Base-by-base conservation (phyloP, 306 rosid species). In the Cicer judaicum region DNA sequence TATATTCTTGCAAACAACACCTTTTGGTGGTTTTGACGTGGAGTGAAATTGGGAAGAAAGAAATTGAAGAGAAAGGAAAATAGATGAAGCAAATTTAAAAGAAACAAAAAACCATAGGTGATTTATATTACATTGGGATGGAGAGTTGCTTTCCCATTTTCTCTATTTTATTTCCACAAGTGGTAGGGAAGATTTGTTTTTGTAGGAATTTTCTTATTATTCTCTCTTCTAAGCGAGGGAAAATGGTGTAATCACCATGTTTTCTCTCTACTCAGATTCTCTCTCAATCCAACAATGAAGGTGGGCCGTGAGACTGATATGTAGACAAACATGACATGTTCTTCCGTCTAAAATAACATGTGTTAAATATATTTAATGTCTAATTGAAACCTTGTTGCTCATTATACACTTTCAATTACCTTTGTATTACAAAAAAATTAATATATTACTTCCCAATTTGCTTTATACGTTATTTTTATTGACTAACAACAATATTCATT, bases 401-500 rank as follows among this genome's bases (percentile, higher is more conserved):
- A 41, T 63, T 50, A 7, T 42, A 42, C 16, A 10, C 16, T 64
- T 48, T 65, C 18, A 4, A 65, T 64, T 16, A 18, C 54, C 10
- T 41, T 16, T 66, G 8, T 55, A 15, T 10, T 16, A 13, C 44
- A 34, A 57, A 66, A 66, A 47, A 65, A 11, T 48, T 46, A 2
- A 14, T 18, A 48, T 53, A 14, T 15, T 21, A 46, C n/a, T 46
- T 79, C 43, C 39, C 60, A 75, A 19, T 29, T 65, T 55, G 7
- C 46, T 10, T 13, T 38, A 7, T 15, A 21, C 10, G 7, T 36
- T 48, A 46, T 47, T 29, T 70, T 56, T n/a, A 36, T 54, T 50
- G 43, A 55, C 69, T n/a, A 18, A 10, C 34, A 49, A 2, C 49
- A 63, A 14, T 55, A 34, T 80, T 64, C 46, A 41, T 54, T 54